Percentiles rank a stretch among this genome's conserved stretches.
phyloP scores from a whole-genome alignment of 768 basidiomycete genomes.

The Scleroderma bovista region DNA sequence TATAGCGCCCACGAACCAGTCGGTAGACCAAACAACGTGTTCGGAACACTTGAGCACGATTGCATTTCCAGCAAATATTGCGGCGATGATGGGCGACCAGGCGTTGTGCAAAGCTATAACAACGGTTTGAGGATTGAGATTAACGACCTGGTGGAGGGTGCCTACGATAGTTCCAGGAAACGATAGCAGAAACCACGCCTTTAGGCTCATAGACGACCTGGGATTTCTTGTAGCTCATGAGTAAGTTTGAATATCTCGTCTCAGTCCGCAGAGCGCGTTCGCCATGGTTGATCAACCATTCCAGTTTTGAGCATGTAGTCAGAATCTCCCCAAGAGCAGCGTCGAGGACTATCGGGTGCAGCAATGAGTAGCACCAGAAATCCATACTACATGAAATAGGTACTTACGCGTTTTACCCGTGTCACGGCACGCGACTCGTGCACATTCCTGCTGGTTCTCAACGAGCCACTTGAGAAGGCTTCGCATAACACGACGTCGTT shows the following conservation, averaged over 20 bases:
- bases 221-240: slow-evolving; percentile 73
- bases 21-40: slow-evolving; percentile 87
- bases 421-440: slow-evolving; percentile 85
- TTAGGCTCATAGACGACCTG: slow-evolving; percentile 85
- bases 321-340: slow-evolving; percentile 93
- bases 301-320: slow-evolving; percentile 91
- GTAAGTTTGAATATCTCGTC: slow-evolving; percentile 56
- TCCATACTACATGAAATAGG: background rate
- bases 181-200: slow-evolving; percentile 88
- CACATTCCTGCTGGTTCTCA: slow-evolving; percentile 82
- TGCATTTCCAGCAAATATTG: slow-evolving; percentile 86
- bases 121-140: slow-evolving; percentile 5
- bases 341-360: slow-evolving; percentile 64
- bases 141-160: background rate
- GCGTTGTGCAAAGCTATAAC: slow-evolving; percentile 81
- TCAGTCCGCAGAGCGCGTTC: slow-evolving; percentile 73
- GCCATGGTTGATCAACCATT: slow-evolving; percentile 86
- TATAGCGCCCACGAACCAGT: slow-evolving; percentile 78
- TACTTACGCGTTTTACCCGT: slow-evolving; percentile 89
- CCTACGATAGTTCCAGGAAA: slow-evolving; percentile 93
- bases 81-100: slow-evolving; percentile 89
- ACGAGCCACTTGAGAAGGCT: slow-evolving; percentile 91
- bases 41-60: slow-evolving; percentile 91
- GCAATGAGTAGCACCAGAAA: background rate
- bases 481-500: slow-evolving; percentile 77